A percentile compares a stretch with the other conserved stretches of the same genome.
Evolutionary conservation across 208 protist species (phyloP).

Genomic region (Leishmania guyanensis): DNA sequence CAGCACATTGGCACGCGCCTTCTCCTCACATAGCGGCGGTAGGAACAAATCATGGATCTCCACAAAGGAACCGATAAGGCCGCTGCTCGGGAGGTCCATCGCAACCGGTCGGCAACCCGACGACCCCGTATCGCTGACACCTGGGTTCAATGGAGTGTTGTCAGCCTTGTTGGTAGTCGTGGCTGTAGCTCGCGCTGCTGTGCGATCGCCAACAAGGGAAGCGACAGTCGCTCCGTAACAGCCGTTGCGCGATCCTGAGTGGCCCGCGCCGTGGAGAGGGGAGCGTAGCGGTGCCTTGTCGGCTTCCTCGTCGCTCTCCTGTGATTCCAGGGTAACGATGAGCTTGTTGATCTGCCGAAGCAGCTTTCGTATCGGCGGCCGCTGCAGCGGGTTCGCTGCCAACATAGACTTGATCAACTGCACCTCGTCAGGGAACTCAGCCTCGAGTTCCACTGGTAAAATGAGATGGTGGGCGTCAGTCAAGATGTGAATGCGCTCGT

Average conservation of each 20-base stretch:
- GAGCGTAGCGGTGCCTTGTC: background rate
- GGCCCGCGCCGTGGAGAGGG: background rate
- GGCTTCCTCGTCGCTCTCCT: conserved; percentile 26
- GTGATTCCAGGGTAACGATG: conserved; percentile 24
- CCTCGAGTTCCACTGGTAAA: conserved; percentile 38
- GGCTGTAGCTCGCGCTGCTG: background rate
- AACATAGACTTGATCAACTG: conserved; percentile 59
- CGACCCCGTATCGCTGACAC: too few relatives aligned
- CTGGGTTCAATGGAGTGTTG: background rate
- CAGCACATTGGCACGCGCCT: background rate
- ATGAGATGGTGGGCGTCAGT: conserved; percentile 51
- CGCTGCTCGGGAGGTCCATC: background rate
- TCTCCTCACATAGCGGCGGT: background rate
- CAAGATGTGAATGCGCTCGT: conserved; percentile 72
- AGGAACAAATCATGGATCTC: background rate
- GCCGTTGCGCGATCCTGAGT: background rate
- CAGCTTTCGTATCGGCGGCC: conserved; percentile 38
- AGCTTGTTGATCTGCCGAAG: conserved; percentile 36
- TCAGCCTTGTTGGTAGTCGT: too few relatives aligned
- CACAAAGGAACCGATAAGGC: too few relatives aligned
- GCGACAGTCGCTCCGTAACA: background rate
- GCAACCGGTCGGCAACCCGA: background rate
- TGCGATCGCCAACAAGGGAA: background rate
- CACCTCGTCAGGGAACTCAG: conserved; percentile 52
- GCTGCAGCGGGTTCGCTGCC: conserved; percentile 25